Evolutionary conservation across 768 basidiomycete species (phyloP), one percentile per base, ranked within the genome.

Genomic region (Mycena venus): DNA sequence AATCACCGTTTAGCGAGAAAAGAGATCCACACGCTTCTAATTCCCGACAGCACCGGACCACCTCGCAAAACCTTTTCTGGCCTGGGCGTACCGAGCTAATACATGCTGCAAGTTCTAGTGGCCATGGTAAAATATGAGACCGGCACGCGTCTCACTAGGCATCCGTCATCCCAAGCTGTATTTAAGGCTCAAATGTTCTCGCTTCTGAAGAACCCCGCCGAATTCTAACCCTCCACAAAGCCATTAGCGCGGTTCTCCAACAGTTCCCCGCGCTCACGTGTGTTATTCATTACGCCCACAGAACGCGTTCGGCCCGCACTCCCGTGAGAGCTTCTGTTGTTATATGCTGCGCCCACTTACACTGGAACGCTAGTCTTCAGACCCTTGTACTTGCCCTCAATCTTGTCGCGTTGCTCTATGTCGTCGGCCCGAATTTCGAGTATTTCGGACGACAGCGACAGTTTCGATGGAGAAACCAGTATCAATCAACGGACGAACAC

Each of bases 321-420:
- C 38, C 51, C 63, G 71, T 73, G 59, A 73, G 71, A 61, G 56
- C 49, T 51, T 56, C 31, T 63, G 12, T 56, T 49, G 42, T 61
- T 69, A 47, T 62, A 15, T 8, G 47, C 21, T 32, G 66, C 40
- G 27, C 23, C 27, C 32, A 55, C 62, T 61, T 15, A 31, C 40
- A 23, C 60, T 53, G 38, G 17, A 34, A 34, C 34, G 14, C 51
- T 31, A 89, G 5, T 23, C 19, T 27, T 19, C 36, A 2, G 34
- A 23, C 25, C 27, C 61, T 23, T 0, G 23, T 38, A 27, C 59
- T 32, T 38, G 11, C 49, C 36, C 42, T 58, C 31, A 17, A 38
- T n/a, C 25, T 32, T 31, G 34, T 44, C 60, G 23, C 38, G 32
- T 9, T 61, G 32, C 55, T 21, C 9, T 10, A 68, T 74, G 72